Evolutionary conservation across 352 stramenopile species (phyloP).

Genomic region (Albugo laibachii): DNA sequence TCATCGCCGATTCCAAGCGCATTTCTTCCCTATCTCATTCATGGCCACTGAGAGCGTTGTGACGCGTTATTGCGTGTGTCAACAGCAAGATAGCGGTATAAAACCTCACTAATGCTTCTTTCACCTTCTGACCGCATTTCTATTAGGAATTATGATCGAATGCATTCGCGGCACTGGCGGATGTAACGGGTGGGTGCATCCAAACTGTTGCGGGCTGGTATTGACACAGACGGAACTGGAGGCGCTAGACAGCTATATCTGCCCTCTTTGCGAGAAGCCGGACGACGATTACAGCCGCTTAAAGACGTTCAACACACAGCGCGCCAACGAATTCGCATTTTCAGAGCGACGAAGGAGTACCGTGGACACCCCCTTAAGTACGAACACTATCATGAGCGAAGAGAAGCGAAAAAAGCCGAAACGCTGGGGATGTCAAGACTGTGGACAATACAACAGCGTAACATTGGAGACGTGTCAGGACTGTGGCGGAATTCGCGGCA

Average conservation of each 20-base stretch:
- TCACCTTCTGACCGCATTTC: background rate
- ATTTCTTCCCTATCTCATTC: too few relatives aligned
- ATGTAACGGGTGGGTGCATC: conserved; percentile 84
- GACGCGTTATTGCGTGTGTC: conserved; percentile 69
- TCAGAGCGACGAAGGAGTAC: conserved; percentile 1
- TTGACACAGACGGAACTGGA: conserved; percentile 75
- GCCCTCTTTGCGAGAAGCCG: conserved; percentile 52
- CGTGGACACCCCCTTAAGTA: background rate
- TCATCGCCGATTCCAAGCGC: too few relatives aligned
- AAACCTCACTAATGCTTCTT: background rate
- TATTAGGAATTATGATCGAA: conserved; percentile 82
- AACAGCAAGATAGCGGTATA: conserved; percentile 47
- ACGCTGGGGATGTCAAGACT: conserved; percentile 3
- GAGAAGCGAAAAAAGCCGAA: conserved; percentile 3
- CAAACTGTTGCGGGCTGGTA: conserved; percentile 67
- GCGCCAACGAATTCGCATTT: conserved; percentile 26
- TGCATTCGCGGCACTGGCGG: conserved; percentile 77
- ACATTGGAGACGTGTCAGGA: background rate
- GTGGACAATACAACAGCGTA: background rate
- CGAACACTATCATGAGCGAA: background rate
- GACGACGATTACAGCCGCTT: conserved; percentile 40
- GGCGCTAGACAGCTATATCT: conserved; percentile 68
- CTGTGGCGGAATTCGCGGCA: background rate
- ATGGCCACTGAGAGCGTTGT: conserved; percentile 6
- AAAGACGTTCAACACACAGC: conserved; percentile 50